A percentile compares a stretch with the other conserved stretches of the same genome.
Evolutionary conservation across 768 basidiomycete species (phyloP).

Genomic region (Mycena vulgaris): DNA sequence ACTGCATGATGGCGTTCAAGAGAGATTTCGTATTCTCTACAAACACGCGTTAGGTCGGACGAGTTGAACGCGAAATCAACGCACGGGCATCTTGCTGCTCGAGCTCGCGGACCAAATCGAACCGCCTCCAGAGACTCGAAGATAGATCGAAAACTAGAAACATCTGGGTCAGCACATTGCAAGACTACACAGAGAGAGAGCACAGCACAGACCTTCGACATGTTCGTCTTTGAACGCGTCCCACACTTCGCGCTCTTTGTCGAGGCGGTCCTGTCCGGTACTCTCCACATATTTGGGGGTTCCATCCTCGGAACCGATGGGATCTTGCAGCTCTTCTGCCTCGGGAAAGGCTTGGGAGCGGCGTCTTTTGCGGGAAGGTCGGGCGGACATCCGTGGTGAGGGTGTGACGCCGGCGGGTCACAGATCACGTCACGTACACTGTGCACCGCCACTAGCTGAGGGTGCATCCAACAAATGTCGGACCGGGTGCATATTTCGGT

Average conservation of each 20-base stretch:
- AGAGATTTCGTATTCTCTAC: constrained; percentile 25
- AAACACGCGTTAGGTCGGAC: neutral
- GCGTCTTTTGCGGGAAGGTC: constrained; percentile 61
- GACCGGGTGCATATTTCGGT: too few relatives aligned
- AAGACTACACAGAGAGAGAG: neutral
- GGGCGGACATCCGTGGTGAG: constrained; percentile 1
- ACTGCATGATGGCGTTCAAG: constrained; percentile 19
- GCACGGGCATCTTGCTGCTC: constrained; percentile 66
- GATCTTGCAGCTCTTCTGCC: constrained; percentile 40
- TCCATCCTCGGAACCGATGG: neutral
- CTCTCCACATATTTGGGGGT: constrained; percentile 21
- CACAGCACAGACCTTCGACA: constrained; percentile 73
- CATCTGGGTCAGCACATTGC: neutral
- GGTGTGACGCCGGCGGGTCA: too few relatives aligned
- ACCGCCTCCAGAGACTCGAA: constrained; percentile 79
- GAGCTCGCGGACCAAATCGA: constrained; percentile 78
- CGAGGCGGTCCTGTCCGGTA: constrained; percentile 42
- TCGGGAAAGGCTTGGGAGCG: constrained; percentile 59
- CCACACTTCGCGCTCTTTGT: constrained; percentile 79
- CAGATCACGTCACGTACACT: too few relatives aligned
- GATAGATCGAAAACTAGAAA: constrained; percentile 81
- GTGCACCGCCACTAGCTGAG: too few relatives aligned
- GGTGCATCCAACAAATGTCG: too few relatives aligned
- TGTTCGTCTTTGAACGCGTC: constrained; percentile 85
- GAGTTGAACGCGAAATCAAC: neutral